Evolutionary conservation across 1,284 basidiomycete species (phyloP).

Genomic region (Ganoderma meredithae): DNA sequence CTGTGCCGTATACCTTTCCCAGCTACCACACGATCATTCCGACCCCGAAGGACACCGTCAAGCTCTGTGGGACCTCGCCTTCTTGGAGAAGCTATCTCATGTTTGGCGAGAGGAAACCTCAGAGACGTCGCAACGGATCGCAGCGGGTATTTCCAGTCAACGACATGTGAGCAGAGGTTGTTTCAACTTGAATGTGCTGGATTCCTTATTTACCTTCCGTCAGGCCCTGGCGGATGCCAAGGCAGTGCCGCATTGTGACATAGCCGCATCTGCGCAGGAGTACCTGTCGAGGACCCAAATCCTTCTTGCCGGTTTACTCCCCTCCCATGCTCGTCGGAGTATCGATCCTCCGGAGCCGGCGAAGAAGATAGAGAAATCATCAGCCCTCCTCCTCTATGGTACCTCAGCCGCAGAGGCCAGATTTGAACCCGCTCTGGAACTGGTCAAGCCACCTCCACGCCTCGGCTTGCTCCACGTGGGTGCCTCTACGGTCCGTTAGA

Average conservation of each 20-base stretch:
- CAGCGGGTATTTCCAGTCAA: constrained; percentile 10
- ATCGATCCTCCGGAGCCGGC: constrained; percentile 12
- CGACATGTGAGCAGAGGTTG: constrained; percentile 18
- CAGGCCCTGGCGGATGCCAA: constrained; percentile 18
- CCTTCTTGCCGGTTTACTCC: constrained; percentile 45
- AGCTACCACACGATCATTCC: constrained; percentile 16
- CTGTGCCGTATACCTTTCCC: constrained; percentile 46
- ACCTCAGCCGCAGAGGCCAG: constrained; percentile 43
- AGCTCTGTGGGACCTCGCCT: constrained; percentile 53
- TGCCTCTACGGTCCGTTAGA: constrained; percentile 38
- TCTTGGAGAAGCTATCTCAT: constrained; percentile 46
- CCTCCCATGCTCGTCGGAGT: constrained; percentile 35
- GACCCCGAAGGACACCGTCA: constrained; percentile 9
- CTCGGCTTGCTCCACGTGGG: constrained; percentile 53
- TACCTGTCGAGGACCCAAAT: constrained; percentile 42
- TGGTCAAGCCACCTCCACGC: constrained; percentile 53
- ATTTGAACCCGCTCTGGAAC: constrained; percentile 46
- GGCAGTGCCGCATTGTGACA: constrained; percentile 16
- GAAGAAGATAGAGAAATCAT: constrained; percentile 33
- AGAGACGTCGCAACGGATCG: constrained; percentile 18
- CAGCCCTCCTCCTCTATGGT: constrained; percentile 39
- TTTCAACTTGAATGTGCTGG: neutral
- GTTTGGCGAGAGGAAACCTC: constrained; percentile 21
- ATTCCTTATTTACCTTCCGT: constrained; percentile 1
- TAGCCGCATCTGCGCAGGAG: constrained; percentile 30